Evolutionary conservation across 1,284 basidiomycete genomes (phyloP), one percentile per base, ranked within the genome.

Genomic region (Ganoderma lingzhi): DNA sequence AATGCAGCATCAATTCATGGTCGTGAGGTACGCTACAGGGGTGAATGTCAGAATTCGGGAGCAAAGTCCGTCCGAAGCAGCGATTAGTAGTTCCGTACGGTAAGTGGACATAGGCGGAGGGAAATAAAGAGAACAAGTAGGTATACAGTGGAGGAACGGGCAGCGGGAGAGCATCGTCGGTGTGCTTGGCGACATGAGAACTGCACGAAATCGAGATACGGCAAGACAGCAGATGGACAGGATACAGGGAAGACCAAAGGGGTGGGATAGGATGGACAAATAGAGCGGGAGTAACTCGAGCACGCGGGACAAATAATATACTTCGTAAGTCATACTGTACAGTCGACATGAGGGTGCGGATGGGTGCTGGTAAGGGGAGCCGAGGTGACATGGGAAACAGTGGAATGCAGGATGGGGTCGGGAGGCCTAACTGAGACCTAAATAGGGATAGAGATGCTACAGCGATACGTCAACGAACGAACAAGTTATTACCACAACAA

Each of bases 401-500:
- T 56, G 15, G 14, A 19, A 32, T 56, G 32, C 37, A n/a, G 59
- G 15, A 51, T 35, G 14, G 19, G 12, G 23, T 14, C n/a, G 23
- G 48, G 59, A 28, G 35, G 56, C 19, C n/a, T 37, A 35, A 35
- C 9, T 8, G 61, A 12, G 63, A 60, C 19, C 60, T 60, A 45
- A 65, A 64, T 67, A 69, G 45, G 63, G 71, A 65, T 70, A 67
- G 63, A 61, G 58, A 55, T 63, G 56, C 19, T 42, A 32, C 48
- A 53, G 44, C 19, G 8, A 39, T 23, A 53, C 59, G 53, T 42
- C 35, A 8, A 41, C 2, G 51, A 41, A 55, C 10, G 51, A 41
- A 66, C 48, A 37, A 23, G 42, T 19, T 53, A 61, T 66, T 60
- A 55, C 65, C 37, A 32, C 64, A 30, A 6, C 64, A 30, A 39